A percentile compares a stretch with the other conserved stretches of the same genome.
These are phyloP conservation scores for Aspergillus chevalieri DNA, from an alignment of 2,329 filamentous ascomycete genomes.

Conservation along the genomic window DNA sequence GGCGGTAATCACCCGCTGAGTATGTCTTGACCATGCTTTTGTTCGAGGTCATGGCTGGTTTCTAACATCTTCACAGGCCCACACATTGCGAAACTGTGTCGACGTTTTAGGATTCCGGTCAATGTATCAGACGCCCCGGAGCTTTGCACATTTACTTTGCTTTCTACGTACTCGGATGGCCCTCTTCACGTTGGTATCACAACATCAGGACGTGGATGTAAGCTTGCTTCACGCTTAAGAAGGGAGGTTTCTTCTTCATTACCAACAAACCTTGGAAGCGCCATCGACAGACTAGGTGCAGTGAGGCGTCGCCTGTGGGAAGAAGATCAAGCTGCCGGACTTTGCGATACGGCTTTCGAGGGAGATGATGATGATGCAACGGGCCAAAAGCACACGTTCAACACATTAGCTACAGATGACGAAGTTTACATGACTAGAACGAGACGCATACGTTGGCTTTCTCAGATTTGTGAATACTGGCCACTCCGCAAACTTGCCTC, in stretches of 20 bases:
- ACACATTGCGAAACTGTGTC: conserved; percentile 69
- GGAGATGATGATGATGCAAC: conserved; percentile 45
- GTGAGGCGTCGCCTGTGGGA: conserved; percentile 66
- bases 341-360: conserved; percentile 38
- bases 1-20: conserved; percentile 45
- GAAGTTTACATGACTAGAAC: conserved; percentile 69
- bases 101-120: conserved; percentile 74
- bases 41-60: conserved; percentile 15
- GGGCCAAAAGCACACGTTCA: conserved; percentile 72
- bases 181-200: conserved; percentile 93
- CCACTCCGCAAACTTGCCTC: conserved; percentile 73
- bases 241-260: conserved; percentile 79
- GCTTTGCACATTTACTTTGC: conserved; percentile 82
- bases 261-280: conserved; percentile 66
- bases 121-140: conserved; percentile 85
- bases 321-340: conserved; percentile 57
- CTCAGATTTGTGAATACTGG: conserved; percentile 99
- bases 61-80: conserved; percentile 40
- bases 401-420: conserved; percentile 67
- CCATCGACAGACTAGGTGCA: conserved; percentile 70
- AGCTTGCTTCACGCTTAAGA: conserved; percentile 80
- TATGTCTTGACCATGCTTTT: conserved; percentile 32
- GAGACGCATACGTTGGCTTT: conserved; percentile 82
- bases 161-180: conserved; percentile 83
- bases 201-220: conserved; percentile 90